Conservation (phyloP, 1,284 basidiomycete species). For the Cryptococcus sp. region DNA sequence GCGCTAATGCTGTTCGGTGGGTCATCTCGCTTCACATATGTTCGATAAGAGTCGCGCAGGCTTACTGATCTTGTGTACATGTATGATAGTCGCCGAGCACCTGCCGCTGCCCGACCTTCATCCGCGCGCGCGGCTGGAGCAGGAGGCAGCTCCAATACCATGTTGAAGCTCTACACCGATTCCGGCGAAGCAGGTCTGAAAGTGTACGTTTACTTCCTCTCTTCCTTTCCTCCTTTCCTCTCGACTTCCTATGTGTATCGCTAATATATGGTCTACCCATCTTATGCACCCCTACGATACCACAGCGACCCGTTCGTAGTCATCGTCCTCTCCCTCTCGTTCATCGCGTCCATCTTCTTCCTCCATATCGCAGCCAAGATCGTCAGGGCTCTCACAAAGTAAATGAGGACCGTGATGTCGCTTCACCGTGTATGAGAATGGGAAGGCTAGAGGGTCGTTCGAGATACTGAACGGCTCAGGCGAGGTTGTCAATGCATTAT, state of each 20-base stretch:
- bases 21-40: neutral
- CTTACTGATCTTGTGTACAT: neutral
- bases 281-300: neutral
- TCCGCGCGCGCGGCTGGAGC: constrained; percentile 90
- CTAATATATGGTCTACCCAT: neutral
- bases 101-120: constrained; percentile 75
- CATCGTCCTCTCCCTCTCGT: constrained; percentile 92
- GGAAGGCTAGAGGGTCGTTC: too few species aligned
- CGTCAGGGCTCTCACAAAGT: constrained; percentile 87
- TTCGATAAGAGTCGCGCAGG: too few species aligned
- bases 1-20: constrained; percentile 52
- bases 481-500: too few species aligned
- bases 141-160: constrained; percentile 94
- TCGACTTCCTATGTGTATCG: neutral
- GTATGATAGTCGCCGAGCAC: constrained; percentile 72
- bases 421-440: too few species aligned
- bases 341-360: constrained; percentile 99
- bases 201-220: constrained; percentile 67
- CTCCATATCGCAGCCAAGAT: constrained; percentile 96
- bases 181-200: constrained; percentile 94
- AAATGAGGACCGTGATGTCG: constrained; percentile 23
- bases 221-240: too few species aligned
- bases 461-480: too few species aligned
- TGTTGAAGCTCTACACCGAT: constrained; percentile 94
- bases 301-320: constrained; percentile 95